These are phyloP conservation scores for Gillenia trifoliata DNA, from an alignment of 306 rosid genomes.

Conservation along the genomic window DNA sequence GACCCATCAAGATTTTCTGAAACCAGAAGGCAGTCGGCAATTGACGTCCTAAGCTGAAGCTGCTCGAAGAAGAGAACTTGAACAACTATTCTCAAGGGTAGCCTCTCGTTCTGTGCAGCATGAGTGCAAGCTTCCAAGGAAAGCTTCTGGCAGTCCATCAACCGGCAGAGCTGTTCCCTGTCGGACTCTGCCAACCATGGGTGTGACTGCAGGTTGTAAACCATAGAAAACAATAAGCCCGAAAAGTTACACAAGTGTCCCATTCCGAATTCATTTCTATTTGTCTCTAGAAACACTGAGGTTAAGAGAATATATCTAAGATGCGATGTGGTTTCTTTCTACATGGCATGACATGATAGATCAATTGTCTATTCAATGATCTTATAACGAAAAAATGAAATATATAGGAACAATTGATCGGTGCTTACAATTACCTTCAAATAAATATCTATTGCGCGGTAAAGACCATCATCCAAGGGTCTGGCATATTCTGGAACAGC, in stretches of 20 bases:
- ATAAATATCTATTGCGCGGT: constrained; percentile 89
- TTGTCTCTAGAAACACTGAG: background rate
- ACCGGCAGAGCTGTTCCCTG: constrained; percentile 82
- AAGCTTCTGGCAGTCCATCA: constrained; percentile 98
- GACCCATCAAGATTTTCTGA: constrained; percentile 93
- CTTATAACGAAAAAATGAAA: too few relatives aligned
- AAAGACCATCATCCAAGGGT: constrained; percentile 95
- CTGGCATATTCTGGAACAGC: constrained; percentile 95
- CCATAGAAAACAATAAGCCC: constrained; percentile 16
- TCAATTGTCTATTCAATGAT: background rate
- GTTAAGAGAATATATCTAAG: background rate
- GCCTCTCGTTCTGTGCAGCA: constrained; percentile 94
- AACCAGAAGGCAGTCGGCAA: constrained; percentile 87
- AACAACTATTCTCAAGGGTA: constrained; percentile 85
- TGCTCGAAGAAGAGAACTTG: constrained; percentile 99
- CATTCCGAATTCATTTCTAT: background rate
- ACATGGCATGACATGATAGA: background rate
- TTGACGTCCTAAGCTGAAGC: constrained; percentile 94
- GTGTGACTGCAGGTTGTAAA: constrained; percentile 69
- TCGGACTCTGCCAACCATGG: constrained; percentile 96
- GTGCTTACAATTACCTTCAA: constrained; percentile 57
- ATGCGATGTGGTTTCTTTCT: background rate
- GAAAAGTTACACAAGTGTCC: background rate
- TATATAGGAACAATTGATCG: background rate
- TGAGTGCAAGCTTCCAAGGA: constrained; percentile 98